Evolutionary conservation across 768 basidiomycete species (phyloP).

Genomic region (Nevesoporus exiguus): DNA sequence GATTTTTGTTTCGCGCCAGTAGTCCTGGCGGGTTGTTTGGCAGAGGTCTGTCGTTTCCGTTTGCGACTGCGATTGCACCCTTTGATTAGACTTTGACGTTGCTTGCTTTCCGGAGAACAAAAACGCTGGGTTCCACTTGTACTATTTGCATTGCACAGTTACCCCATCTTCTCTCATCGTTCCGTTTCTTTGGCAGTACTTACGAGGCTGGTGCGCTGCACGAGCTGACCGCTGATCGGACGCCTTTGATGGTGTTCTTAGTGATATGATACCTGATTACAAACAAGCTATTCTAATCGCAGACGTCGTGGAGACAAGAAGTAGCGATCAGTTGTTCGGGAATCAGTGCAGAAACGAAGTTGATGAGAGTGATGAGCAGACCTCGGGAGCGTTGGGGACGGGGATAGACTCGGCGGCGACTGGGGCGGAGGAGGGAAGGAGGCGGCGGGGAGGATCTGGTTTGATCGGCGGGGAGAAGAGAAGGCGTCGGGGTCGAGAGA

Average conservation of each 20-base stretch:
- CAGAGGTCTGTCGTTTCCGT: slow-evolving; percentile 20
- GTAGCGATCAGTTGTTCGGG: slow-evolving; percentile 11
- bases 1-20: slow-evolving; percentile 1
- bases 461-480: slow-evolving; percentile 20
- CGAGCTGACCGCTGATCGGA: slow-evolving; percentile 21
- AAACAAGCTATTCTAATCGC: slow-evolving; percentile 30
- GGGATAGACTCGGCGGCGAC: slow-evolving; percentile 8
- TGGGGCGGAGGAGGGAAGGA: slow-evolving; percentile 16
- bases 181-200: slow-evolving; percentile 24
- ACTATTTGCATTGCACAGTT: slow-evolving; percentile 33
- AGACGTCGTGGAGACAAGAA: slow-evolving; percentile 8
- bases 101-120: slow-evolving; percentile 22
- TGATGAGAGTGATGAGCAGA: slow-evolving; percentile 5
- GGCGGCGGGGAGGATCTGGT: slow-evolving; percentile 8
- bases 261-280: slow-evolving; percentile 32
- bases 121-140: slow-evolving; percentile 27
- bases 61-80: slow-evolving; percentile 10
- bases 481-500: slow-evolving; percentile 16
- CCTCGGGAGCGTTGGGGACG: slow-evolving; percentile 16
- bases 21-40: slow-evolving; percentile 6
- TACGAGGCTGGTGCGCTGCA: slow-evolving; percentile 17
- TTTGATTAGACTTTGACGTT: slow-evolving; percentile 21
- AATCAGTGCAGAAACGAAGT: slow-evolving; percentile 22
- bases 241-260: slow-evolving; percentile 21
- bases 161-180: slow-evolving; percentile 14